Percentiles rank a stretch among this genome's conserved stretches.
These are phyloP conservation scores for Cercospora zeina DNA, from an alignment of 2,329 filamentous ascomycete species.

Conservation along the genomic window DNA sequence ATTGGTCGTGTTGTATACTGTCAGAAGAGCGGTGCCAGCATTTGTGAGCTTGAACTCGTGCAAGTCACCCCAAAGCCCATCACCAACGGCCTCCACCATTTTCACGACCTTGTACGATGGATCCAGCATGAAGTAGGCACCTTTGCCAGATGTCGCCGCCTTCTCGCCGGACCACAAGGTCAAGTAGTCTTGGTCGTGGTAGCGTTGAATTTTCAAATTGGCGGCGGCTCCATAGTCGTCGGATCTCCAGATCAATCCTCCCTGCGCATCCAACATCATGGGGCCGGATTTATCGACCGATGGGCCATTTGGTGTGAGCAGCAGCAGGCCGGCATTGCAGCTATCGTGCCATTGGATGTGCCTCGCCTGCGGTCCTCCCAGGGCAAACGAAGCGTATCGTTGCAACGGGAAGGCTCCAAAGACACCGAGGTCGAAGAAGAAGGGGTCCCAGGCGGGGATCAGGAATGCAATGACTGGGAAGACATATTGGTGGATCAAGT, in stretches of 20 bases:
- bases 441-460: conserved; percentile 32
- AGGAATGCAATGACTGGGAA: conserved; percentile 37
- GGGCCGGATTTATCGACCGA: conserved; percentile 38
- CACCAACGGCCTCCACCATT: conserved; percentile 36
- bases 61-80: conserved; percentile 41
- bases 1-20: conserved; percentile 44
- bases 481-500: conserved; percentile 34
- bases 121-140: conserved; percentile 42
- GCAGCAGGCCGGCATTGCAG: conserved; percentile 37
- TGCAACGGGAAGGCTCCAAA: conserved; percentile 37
- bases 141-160: conserved; percentile 39
- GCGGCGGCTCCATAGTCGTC: conserved; percentile 37
- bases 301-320: conserved; percentile 38
- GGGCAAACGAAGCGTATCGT: conserved; percentile 35
- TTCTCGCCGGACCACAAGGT: conserved; percentile 46
- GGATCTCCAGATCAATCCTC: conserved; percentile 41
- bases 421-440: conserved; percentile 40
- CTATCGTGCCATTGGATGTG: conserved; percentile 36
- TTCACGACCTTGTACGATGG: conserved; percentile 33
- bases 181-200: conserved; percentile 41
- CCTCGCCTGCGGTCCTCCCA: conserved; percentile 33
- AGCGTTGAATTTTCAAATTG: conserved; percentile 41
- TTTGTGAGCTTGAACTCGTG: conserved; percentile 50
- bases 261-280: conserved; percentile 41
- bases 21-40: conserved; percentile 47